phyloP scores from a whole-genome alignment of 1,139 yeast species.

The Geotrichum phurueaensis region DNA sequence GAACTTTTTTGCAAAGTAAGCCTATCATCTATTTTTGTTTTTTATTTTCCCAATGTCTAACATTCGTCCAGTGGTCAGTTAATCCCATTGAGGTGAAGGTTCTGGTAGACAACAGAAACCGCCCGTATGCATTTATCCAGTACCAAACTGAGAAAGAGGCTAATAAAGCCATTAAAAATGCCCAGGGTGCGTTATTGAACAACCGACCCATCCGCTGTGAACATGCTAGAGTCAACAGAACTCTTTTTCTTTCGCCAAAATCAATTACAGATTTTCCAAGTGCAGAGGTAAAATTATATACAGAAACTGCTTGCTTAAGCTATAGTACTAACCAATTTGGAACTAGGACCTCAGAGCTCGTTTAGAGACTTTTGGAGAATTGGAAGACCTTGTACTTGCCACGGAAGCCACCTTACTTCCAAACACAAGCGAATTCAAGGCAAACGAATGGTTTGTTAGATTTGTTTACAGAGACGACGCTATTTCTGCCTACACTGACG shows the following conservation, averaged over 20 bases:
- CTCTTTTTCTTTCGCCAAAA: conserved; percentile 45
- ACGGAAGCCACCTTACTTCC: conserved; percentile 30
- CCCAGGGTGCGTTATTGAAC: conserved; percentile 62
- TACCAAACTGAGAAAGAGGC: conserved; percentile 69
- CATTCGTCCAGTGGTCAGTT: conserved; percentile 35
- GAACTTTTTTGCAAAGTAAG: conserved; percentile 45
- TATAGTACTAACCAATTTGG: not conserved
- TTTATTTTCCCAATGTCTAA: not conserved
- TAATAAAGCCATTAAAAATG: conserved; percentile 56
- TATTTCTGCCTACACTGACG: conserved; percentile 66
- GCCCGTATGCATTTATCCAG: conserved; percentile 95
- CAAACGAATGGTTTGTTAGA: conserved; percentile 67
- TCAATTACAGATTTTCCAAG: conserved; percentile 5
- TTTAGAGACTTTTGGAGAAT: conserved; percentile 58
- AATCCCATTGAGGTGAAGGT: conserved; percentile 54
- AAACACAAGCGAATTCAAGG: conserved; percentile 18
- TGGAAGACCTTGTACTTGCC: conserved; percentile 52
- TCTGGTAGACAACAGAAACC: conserved; percentile 68
- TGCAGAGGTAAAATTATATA: conserved; percentile 4
- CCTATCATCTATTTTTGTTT: not conserved
- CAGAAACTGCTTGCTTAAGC: not conserved
- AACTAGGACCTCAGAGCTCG: conserved; percentile 36
- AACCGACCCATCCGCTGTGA: conserved; percentile 82
- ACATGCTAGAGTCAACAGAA: conserved; percentile 84
- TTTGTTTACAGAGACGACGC: conserved; percentile 88